Conservation (phyloP, 805 yeast species). For the Candida ficus region DNA sequence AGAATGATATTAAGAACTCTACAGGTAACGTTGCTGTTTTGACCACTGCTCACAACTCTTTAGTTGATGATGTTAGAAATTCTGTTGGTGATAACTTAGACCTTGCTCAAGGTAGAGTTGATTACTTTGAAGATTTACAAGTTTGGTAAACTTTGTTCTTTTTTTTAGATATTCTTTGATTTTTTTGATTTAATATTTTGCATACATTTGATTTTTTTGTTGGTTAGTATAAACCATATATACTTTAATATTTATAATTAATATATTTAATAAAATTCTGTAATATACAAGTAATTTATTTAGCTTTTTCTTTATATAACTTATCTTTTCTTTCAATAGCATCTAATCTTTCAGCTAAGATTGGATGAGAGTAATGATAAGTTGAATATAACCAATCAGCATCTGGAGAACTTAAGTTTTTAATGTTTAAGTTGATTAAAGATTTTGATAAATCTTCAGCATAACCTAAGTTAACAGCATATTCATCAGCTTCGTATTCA, state of each 20-base stretch:
- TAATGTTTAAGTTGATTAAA: conserved; percentile 68
- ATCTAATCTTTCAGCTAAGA: conserved; percentile 77
- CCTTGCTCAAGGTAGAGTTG: conserved; percentile 37
- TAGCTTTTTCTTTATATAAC: conserved; percentile 14
- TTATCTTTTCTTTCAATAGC: conserved; percentile 48
- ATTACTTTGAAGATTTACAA: conserved; percentile 53
- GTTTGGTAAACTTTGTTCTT: conserved; percentile 36
- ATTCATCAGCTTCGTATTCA: conserved; percentile 92
- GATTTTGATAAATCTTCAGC: conserved; percentile 63
- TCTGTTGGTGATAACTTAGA: conserved; percentile 33
- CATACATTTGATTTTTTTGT: too few species aligned
- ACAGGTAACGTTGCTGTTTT: conserved; percentile 39
- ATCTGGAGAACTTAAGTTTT: conserved; percentile 80
- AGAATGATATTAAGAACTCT: conserved; percentile 33
- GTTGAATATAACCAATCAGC: conserved; percentile 89
- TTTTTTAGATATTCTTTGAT: too few species aligned
- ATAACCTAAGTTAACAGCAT: conserved; percentile 72
- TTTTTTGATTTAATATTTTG: neutral
- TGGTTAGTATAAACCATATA: too few species aligned
- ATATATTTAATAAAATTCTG: too few species aligned
- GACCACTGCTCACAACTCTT: conserved; percentile 49
- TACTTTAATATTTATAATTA: too few species aligned
- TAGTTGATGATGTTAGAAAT: conserved; percentile 50
- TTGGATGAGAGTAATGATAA: conserved; percentile 89
- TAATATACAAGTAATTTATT: conserved; percentile 7